Percentiles rank a stretch among this genome's conserved stretches.
phyloP scores from a whole-genome alignment of 2,329 filamentous ascomycete genomes.

The Hymenoscyphus repandus region DNA sequence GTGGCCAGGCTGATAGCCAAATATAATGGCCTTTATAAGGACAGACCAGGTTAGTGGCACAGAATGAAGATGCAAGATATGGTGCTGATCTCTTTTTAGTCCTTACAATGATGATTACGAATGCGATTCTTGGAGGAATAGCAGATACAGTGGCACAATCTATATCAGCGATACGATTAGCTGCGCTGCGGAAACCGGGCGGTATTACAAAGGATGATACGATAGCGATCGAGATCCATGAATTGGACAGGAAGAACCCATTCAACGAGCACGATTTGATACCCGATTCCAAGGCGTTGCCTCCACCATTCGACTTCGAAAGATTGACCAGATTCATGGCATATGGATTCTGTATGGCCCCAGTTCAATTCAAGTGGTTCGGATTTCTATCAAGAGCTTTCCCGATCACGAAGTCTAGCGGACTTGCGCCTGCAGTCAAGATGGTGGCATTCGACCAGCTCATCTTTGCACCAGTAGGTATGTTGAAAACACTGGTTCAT shows the following conservation, averaged over 20 bases:
- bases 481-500: constrained; percentile 21
- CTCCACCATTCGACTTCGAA: constrained; percentile 92
- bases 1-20: constrained; percentile 75
- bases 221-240: constrained; percentile 81
- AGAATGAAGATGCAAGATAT: not conserved
- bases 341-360: constrained; percentile 95
- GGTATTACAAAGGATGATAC: constrained; percentile 58
- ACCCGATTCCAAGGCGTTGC: constrained; percentile 55
- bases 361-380: constrained; percentile 95
- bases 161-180: constrained; percentile 75
- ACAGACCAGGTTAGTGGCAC: constrained; percentile 66
- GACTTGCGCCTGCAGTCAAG: constrained; percentile 76
- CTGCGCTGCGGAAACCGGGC: constrained; percentile 57
- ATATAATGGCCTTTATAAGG: constrained; percentile 92
- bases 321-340: constrained; percentile 92
- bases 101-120: constrained; percentile 98
- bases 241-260: constrained; percentile 76
- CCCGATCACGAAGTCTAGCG: constrained; percentile 73
- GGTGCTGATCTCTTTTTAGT: constrained; percentile 44
- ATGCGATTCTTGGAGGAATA: constrained; percentile 89
- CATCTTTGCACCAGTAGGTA: constrained; percentile 83
- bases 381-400: constrained; percentile 76
- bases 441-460: constrained; percentile 89
- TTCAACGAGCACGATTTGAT: constrained; percentile 61
- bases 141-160: constrained; percentile 95